These are phyloP conservation scores for Pestalotiopsis sp. DNA, from an alignment of 2,329 filamentous ascomycete species.

Conservation along the genomic window DNA sequence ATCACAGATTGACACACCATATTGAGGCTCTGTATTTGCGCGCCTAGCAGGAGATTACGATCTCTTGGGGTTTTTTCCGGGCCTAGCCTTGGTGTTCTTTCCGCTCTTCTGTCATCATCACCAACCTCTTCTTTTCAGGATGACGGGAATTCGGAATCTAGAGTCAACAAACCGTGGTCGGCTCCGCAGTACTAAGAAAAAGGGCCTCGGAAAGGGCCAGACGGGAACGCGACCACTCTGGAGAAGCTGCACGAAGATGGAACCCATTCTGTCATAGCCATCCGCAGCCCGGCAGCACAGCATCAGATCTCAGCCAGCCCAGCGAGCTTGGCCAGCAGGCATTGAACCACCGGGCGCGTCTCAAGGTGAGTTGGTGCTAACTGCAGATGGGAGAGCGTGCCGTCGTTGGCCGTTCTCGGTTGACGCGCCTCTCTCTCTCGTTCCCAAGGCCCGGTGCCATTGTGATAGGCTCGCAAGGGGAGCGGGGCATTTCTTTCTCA, in stretches of 20 bases:
- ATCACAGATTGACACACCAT: conserved; percentile 17
- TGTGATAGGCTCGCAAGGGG: background rate
- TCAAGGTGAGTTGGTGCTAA: background rate
- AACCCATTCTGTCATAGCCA: background rate
- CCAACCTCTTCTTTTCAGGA: background rate
- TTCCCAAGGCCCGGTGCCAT: background rate
- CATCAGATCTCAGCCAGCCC: background rate
- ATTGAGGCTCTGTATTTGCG: conserved; percentile 14
- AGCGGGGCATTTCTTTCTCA: conserved; percentile 3
- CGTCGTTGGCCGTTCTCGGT: background rate
- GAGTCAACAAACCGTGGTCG: background rate
- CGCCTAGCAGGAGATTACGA: conserved; percentile 14
- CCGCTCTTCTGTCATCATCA: background rate
- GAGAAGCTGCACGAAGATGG: conserved; percentile 2
- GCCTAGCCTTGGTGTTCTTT: background rate
- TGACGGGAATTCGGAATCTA: background rate
- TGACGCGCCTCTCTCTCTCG: conserved; percentile 5
- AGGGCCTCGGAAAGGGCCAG: background rate
- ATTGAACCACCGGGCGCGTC: conserved; percentile 7
- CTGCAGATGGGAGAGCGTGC: background rate
- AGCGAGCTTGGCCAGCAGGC: no score
- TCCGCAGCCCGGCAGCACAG: background rate
- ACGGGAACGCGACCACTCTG: conserved; percentile 8
- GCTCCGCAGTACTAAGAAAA: background rate
- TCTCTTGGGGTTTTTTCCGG: background rate